Evolutionary conservation across 345 rosid genomes (phyloP), one percentile per base, ranked within the genome.

Genomic region (Pugionium dolabratum): DNA sequence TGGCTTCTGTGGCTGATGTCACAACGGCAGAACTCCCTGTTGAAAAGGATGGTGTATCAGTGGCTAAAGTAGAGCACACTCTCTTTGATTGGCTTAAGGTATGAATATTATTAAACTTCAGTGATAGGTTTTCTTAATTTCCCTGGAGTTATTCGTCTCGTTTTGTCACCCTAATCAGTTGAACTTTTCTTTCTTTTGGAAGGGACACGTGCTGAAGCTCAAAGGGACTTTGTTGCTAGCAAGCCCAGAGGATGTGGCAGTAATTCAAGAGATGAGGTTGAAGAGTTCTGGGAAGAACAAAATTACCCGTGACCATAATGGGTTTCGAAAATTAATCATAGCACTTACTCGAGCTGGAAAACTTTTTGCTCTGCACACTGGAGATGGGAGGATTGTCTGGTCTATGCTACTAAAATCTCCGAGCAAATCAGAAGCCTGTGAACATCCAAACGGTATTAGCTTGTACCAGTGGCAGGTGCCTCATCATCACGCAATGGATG

Each of bases 71-170:
- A 78, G 97, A 94, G 79, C 88, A 91, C 51, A 95, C 75, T 64
- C 94, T 91, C 67, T 75, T 91, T 62, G 98, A 95, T 67, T 95
- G 99, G 99, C 97, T 91, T 66, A 81, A 86, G 97, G 99, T 95
- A 79, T 51, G 72, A 34, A 54, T 46, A 40, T 31, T 59, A 59
- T 39, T 35, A 1, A 54, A 63, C 18, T 28, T 56, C 6, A 62
- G 34, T 58, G 54, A 55, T 71, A 44, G 25, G 28, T 33, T 53
- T 41, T 5, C 26, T 1, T 62, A 34, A 53, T 64, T 10, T 59
- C 67, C 26, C 30, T 45, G 58, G 35, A 44, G 39, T 28, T 67
- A 32, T 28, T 48, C 31, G 27, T 46, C 2, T 47, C 32, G 64
- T 42, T 68, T 54, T 43, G 43, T 69, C 70, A 42, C 65, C 25